Evolutionary conservation across 2,329 filamentous ascomycete genomes (phyloP).

Genomic region (Fusarium sp.): DNA sequence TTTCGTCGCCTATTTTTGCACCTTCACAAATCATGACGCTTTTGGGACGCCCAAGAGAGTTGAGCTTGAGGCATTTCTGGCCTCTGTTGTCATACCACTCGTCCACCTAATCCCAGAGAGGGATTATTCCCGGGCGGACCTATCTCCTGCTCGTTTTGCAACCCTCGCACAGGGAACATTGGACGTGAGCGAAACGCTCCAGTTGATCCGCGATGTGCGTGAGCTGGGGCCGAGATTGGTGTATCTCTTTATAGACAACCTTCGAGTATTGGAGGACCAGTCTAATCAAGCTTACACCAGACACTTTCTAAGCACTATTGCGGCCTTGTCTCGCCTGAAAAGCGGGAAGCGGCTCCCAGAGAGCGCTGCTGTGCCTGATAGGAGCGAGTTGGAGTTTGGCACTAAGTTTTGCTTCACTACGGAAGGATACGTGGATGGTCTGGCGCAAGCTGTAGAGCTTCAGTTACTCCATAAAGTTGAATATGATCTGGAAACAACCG

Average conservation of each 20-base stretch:
- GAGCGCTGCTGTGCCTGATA: accelerated
- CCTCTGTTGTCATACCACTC: not conserved
- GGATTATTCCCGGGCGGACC: not conserved
- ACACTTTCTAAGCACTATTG: not conserved
- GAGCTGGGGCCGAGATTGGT: not conserved
- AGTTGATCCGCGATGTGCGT: not conserved
- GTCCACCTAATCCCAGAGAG: not conserved
- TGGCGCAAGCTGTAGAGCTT: not conserved
- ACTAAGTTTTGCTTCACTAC: not conserved
- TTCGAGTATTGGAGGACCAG: not conserved
- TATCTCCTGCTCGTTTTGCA: not conserved
- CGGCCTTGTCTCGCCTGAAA: not conserved
- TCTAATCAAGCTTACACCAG: not conserved
- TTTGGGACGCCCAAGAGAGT: too few relatives aligned
- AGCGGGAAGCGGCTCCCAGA: not conserved
- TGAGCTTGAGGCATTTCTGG: not conserved
- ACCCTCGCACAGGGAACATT: not conserved
- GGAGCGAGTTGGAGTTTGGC: not conserved
- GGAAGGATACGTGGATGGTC: not conserved
- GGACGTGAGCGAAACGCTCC: not conserved
- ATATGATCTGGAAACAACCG: not conserved
- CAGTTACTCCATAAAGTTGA: not conserved
- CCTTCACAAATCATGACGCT: not conserved
- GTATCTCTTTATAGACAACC: not conserved
- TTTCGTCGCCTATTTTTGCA: not conserved